phyloP scores from a whole-genome alignment of 768 basidiomycete species.

The Kwoniella europaea region DNA sequence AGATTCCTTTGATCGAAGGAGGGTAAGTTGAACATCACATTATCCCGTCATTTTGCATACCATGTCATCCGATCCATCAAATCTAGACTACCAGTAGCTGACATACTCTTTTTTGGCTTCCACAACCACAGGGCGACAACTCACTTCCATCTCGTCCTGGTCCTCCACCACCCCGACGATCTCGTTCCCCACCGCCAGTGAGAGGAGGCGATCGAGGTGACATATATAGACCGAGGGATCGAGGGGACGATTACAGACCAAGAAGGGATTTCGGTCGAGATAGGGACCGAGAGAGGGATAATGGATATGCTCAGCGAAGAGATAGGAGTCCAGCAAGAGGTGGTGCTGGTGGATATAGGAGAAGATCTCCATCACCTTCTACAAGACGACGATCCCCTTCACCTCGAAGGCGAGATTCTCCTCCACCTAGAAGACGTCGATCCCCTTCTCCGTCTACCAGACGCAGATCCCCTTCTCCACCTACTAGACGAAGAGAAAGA shows the following conservation, averaged over 20 bases:
- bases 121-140: constrained; percentile 12
- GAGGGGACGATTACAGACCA: constrained; percentile 24
- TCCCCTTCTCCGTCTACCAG: constrained; percentile 30
- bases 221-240: constrained; percentile 14
- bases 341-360: constrained; percentile 21
- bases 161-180: constrained; percentile 2
- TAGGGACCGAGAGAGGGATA: constrained; percentile 29
- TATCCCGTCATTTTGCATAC: neutral
- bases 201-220: constrained; percentile 12
- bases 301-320: constrained; percentile 31
- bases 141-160: constrained; percentile 31
- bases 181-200: constrained; percentile 21
- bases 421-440: constrained; percentile 19
- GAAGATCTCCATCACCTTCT: constrained; percentile 34
- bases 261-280: constrained; percentile 21
- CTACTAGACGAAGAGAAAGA: constrained; percentile 17
- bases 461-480: constrained; percentile 24
- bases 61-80: neutral
- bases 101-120: too few species aligned
- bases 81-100: too few species aligned
- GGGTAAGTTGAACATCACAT: constrained; percentile 12
- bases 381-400: constrained; percentile 28
- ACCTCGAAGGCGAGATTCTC: constrained; percentile 9
- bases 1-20: constrained; percentile 36
- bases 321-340: constrained; percentile 32